Percentiles rank a stretch among this genome's conserved stretches.
These are phyloP conservation scores for Lagenidium giganteum DNA, from an alignment of 352 stramenopile species.

Conservation along the genomic window DNA sequence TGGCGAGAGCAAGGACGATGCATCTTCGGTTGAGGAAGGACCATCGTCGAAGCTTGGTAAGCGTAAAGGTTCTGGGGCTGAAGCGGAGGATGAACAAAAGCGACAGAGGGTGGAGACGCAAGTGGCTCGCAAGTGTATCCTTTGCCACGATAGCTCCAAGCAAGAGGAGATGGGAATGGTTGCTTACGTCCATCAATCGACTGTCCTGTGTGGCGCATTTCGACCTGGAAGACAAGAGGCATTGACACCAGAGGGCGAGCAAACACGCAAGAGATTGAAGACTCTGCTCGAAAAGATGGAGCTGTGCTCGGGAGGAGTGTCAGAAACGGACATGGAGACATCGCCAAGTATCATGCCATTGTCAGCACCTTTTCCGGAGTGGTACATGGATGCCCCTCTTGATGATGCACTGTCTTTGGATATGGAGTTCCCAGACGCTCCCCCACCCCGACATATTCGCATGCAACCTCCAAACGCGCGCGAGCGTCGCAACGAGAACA, in stretches of 20 bases:
- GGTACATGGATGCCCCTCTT: constrained; percentile 49
- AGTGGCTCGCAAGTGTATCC: constrained; percentile 60
- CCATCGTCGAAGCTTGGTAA: constrained; percentile 33
- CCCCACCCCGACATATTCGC: constrained; percentile 9
- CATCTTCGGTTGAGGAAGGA: constrained; percentile 22
- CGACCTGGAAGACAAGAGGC: constrained; percentile 66
- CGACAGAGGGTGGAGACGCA: constrained; percentile 37
- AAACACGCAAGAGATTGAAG: constrained; percentile 55
- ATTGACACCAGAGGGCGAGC: constrained; percentile 38
- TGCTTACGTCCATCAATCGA: constrained; percentile 85
- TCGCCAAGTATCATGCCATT: no score
- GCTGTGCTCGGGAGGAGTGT: constrained; percentile 64
- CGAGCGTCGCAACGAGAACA: constrained; percentile 36
- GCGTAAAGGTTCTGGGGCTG: constrained; percentile 32
- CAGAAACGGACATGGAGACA: no score
- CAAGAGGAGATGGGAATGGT: constrained; percentile 83
- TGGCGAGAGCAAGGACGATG: constrained; percentile 5
- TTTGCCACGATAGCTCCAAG: constrained; percentile 77
- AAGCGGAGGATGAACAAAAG: constrained; percentile 30
- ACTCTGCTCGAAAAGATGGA: constrained; percentile 84
- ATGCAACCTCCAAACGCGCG: constrained; percentile 28
- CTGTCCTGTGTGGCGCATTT: constrained; percentile 71
- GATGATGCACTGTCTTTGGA: constrained; percentile 48
- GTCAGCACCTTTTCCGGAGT: constrained; percentile 57
- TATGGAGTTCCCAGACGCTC: no score